Evolutionary conservation across 2,329 filamentous ascomycete species (phyloP), one percentile per base, ranked within the genome.

Genomic region (Cladosporium sphaerospermum): DNA sequence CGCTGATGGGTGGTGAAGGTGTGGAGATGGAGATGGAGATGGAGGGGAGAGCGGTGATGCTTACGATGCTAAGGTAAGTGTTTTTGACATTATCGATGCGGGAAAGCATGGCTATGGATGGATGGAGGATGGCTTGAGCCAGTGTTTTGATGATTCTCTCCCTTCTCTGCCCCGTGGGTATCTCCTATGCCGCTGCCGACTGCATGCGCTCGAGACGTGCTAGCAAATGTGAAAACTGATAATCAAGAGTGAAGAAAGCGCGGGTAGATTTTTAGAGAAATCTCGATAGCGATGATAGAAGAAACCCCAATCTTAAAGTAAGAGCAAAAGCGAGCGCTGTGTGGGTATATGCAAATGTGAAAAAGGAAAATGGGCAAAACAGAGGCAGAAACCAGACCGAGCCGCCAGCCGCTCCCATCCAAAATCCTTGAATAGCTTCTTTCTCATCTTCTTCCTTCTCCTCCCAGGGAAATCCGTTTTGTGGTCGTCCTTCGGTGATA

Each of bases 341-440:
- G 33, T 57, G 53, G 55, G 55, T 54, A 55, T 55, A 57, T 57
- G 50, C 53, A 57, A 46, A 51, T 33, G 16, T 41, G n/a, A 50
- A 50, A 52, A 47, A 56, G 49, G 54, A 11, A 37, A 36, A 33
- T 28, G 4, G 23, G 1, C 1, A 28, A 28, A 28, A 45, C 49
- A 44, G 42, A 18, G 34, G 47, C 34, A 53, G 47, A 56, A 52
- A 54, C 9, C 32, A 44, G 16, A 54, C 39, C 47, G 52, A 52
- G 47, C 36, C 39, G 13, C 47, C 34, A 19, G 18, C 18, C 16
- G 14, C 13, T 10, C 33, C 43, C 13, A 43, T 42, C 47, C 47
- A 10, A 19, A n/a, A n/a, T 19, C 13, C 39, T 14, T 39, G n/a
- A 28, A 28, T 28, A 28, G 23, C 23, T 28, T 28, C 23, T 28